These are phyloP conservation scores for Gloeostereum incarnatum DNA, from an alignment of 768 basidiomycete genomes.

Conservation along the genomic window DNA sequence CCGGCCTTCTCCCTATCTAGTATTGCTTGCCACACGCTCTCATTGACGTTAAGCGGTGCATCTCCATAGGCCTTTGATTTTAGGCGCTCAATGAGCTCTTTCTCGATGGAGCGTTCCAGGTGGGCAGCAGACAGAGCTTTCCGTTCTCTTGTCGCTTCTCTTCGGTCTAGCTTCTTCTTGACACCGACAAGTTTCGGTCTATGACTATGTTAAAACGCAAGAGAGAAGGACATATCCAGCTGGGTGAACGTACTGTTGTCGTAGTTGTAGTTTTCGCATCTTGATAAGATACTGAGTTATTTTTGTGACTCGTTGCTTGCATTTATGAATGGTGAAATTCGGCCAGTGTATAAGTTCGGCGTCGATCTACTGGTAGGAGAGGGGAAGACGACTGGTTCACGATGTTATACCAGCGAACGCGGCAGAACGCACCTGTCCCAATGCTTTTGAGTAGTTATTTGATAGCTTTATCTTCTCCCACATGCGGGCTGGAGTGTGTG, in stretches of 20 bases:
- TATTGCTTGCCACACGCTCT: conserved; percentile 90
- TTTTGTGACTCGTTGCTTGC: conserved; percentile 98
- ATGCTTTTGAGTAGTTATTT: conserved; percentile 89
- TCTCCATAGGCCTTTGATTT: conserved; percentile 98
- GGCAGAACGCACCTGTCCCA: conserved; percentile 69
- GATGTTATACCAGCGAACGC: not conserved
- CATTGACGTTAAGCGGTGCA: conserved; percentile 95
- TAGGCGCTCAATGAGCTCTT: conserved; percentile 90
- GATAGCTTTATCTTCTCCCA: conserved; percentile 94
- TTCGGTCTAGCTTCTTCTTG: conserved; percentile 93
- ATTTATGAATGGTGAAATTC: conserved; percentile 94
- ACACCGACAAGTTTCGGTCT: conserved; percentile 92
- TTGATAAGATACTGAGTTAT: conserved; percentile 99
- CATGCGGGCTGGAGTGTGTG: conserved; percentile 94
- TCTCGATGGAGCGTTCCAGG: conserved; percentile 91
- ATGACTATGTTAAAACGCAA: not conserved
- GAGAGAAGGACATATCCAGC: not conserved
- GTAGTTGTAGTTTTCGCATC: conserved; percentile 85
- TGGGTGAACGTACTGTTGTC: conserved; percentile 59
- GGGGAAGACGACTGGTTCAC: not conserved
- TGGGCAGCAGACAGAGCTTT: conserved; percentile 96
- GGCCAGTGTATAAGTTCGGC: conserved; percentile 96
- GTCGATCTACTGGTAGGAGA: conserved; percentile 61
- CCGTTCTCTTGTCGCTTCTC: conserved; percentile 87
- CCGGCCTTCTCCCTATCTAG: conserved; percentile 68